These are phyloP conservation scores for Fomitopsis pulvina DNA, from an alignment of 768 basidiomycete genomes.

Conservation along the genomic window DNA sequence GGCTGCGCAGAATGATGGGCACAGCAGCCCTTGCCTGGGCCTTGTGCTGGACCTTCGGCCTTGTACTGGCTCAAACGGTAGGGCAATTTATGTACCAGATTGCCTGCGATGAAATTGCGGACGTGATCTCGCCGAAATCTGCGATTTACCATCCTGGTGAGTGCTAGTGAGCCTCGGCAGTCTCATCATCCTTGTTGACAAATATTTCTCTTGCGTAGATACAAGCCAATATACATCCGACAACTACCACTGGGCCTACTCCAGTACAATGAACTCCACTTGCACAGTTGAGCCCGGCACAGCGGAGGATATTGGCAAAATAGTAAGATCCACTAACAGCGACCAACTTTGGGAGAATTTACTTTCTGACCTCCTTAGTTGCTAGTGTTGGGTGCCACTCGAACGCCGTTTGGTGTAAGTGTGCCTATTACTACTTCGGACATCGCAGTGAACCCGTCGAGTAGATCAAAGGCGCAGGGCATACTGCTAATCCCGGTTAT, in stretches of 20 bases:
- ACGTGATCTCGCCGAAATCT: background rate
- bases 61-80: background rate
- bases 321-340: background rate
- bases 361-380: conserved; percentile 30
- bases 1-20: no score
- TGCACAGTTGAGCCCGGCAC: background rate
- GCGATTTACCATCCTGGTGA: background rate
- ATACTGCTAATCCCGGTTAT: conserved; percentile 19
- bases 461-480: conserved; percentile 22
- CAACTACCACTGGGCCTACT: background rate
- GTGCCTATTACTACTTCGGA: background rate
- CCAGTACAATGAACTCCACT: background rate
- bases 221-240: background rate
- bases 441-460: background rate
- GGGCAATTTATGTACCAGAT: background rate
- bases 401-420: conserved; percentile 50
- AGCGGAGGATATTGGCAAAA: background rate
- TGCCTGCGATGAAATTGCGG: background rate
- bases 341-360: background rate
- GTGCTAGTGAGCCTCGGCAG: background rate
- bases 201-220: background rate
- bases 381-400: conserved; percentile 34
- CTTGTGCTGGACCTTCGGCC: background rate
- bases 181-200: conserved; percentile 18
- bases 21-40: no score